These are phyloP conservation scores for Fusarium buxicola DNA, from an alignment of 2,329 filamentous ascomycete genomes.

Conservation along the genomic window DNA sequence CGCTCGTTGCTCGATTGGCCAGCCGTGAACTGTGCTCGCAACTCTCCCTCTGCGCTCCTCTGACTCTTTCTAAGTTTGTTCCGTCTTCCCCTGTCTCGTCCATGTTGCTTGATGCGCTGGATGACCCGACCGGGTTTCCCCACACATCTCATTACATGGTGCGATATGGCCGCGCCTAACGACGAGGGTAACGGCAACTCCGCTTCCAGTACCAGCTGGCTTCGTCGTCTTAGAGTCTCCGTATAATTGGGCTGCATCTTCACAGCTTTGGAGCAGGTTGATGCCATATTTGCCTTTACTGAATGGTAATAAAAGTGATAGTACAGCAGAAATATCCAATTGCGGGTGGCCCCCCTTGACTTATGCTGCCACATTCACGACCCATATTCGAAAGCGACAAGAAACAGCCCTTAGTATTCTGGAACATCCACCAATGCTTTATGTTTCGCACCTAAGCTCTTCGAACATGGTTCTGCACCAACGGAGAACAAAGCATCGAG, in stretches of 20 bases:
- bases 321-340: too few relatives aligned
- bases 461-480: background rate
- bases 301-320: background rate
- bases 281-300: background rate
- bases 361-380: background rate
- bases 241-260: constrained; percentile 12
- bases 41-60: background rate
- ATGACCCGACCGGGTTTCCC: constrained; percentile 7
- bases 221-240: background rate
- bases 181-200: background rate
- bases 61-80: background rate
- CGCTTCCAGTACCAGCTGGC: constrained; percentile 1
- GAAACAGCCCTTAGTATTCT: too few relatives aligned
- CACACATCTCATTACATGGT: background rate
- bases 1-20: background rate
- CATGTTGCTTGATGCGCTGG: background rate
- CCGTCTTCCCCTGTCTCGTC: background rate
- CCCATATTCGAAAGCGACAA: background rate
- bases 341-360: too few relatives aligned
- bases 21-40: background rate
- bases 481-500: constrained; percentile 14
- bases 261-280: background rate
- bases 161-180: background rate
- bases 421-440: background rate
- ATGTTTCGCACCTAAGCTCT: background rate